Percentiles rank a stretch among this genome's conserved stretches.
Evolutionary conservation across 768 basidiomycete species (phyloP).

Genomic region (Cubamyces sp.): DNA sequence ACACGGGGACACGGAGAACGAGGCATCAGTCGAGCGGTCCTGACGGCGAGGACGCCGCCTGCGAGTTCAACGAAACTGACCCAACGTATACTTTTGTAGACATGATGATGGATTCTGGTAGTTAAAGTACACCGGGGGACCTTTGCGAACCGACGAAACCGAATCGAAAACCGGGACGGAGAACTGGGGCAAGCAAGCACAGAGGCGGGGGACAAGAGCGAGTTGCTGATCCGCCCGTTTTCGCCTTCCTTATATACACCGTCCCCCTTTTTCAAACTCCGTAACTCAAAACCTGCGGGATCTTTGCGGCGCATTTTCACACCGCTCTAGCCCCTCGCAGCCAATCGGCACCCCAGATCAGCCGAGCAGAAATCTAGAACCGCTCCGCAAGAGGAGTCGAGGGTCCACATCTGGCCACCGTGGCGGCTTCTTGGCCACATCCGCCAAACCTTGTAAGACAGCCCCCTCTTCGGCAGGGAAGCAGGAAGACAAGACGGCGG

Average conservation of each 20-base stretch:
- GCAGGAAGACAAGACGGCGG: background rate
- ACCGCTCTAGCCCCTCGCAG: slow-evolving; percentile 21
- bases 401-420: slow-evolving; percentile 10
- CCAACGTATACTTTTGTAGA: slow-evolving; percentile 91
- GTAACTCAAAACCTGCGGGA: slow-evolving; percentile 31
- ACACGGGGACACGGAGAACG: slow-evolving; percentile 47
- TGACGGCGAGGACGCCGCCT: slow-evolving; percentile 38
- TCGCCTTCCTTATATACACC: slow-evolving; percentile 45
- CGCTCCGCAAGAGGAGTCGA: background rate
- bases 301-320: slow-evolving; percentile 20
- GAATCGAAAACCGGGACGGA: slow-evolving; percentile 56
- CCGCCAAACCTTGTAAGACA: slow-evolving; percentile 15
- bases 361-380: slow-evolving; percentile 18
- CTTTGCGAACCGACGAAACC: slow-evolving; percentile 57
- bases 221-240: slow-evolving; percentile 15
- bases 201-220: slow-evolving; percentile 40
- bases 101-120: slow-evolving; percentile 52
- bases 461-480: slow-evolving; percentile 5
- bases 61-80: slow-evolving; percentile 68
- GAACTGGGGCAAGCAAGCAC: slow-evolving; percentile 50
- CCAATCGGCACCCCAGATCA: slow-evolving; percentile 20
- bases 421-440: slow-evolving; percentile 11
- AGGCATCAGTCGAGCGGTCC: slow-evolving; percentile 40
- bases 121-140: slow-evolving; percentile 58
- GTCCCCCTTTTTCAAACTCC: slow-evolving; percentile 52